phyloP scores from a whole-genome alignment of 2,329 filamentous ascomycete species.

The Orbilia brochopaga region DNA sequence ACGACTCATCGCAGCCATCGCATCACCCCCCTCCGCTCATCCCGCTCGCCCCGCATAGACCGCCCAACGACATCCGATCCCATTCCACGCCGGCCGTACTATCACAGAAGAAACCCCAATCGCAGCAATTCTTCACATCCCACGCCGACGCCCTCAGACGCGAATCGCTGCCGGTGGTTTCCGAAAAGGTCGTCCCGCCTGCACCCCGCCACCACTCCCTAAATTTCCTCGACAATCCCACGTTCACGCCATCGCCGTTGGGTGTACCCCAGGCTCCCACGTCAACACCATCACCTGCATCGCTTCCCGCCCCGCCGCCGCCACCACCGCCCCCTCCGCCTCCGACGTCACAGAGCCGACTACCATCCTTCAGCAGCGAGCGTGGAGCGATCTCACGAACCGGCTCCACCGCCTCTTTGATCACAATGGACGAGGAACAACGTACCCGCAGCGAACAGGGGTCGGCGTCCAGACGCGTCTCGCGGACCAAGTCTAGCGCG shows the following conservation, averaged over 20 bases:
- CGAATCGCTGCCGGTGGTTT: slow-evolving; percentile 37
- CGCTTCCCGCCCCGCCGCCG: neutral
- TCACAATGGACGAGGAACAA: slow-evolving; percentile 42
- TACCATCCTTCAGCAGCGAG: slow-evolving; percentile 45
- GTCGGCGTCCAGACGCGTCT: slow-evolving; percentile 33
- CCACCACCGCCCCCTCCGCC: slow-evolving; percentile 11
- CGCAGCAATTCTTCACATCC: slow-evolving; percentile 26
- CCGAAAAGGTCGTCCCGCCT: slow-evolving; percentile 35
- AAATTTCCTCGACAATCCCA: slow-evolving; percentile 34
- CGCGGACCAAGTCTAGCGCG: slow-evolving; percentile 38
- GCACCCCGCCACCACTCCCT: slow-evolving; percentile 42
- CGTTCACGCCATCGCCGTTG: slow-evolving; percentile 34
- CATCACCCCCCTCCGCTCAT: neutral
- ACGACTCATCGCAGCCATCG: too few species aligned
- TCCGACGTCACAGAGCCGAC: slow-evolving; percentile 22
- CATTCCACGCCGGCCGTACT: slow-evolving; percentile 27
- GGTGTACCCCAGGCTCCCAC: slow-evolving; percentile 25
- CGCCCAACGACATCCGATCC: slow-evolving; percentile 15
- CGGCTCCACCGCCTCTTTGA: slow-evolving; percentile 39
- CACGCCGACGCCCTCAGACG: slow-evolving; percentile 29
- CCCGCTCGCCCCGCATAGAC: neutral
- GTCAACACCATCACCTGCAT: slow-evolving; percentile 24
- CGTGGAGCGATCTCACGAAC: slow-evolving; percentile 37
- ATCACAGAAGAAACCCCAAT: slow-evolving; percentile 29
- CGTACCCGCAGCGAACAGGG: slow-evolving; percentile 25